Conservation (phyloP, 2,329 filamentous ascomycete species). For the Alternaria gansuensis region DNA sequence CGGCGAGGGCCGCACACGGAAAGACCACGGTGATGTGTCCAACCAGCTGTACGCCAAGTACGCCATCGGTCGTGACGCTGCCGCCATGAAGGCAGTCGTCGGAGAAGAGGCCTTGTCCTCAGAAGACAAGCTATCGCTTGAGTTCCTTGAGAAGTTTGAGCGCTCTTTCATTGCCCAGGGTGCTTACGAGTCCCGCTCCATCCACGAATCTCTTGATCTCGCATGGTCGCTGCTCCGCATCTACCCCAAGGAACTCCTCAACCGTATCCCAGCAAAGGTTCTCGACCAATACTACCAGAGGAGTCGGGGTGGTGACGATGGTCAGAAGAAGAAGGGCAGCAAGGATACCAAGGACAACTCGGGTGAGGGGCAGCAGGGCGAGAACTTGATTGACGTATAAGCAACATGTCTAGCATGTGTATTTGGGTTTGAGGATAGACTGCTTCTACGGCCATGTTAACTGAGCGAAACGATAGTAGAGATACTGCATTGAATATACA, state of each 20-base stretch:
- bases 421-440: constrained; percentile 13
- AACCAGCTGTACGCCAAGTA: constrained; percentile 99
- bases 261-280: constrained; percentile 72
- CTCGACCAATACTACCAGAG: constrained; percentile 62
- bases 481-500: constrained; percentile 36
- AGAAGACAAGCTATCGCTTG: constrained; percentile 96
- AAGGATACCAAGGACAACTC: constrained; percentile 57
- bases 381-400: constrained; percentile 54
- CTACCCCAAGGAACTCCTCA: constrained; percentile 97
- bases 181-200: constrained; percentile 88
- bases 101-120: constrained; percentile 95
- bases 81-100: constrained; percentile 98
- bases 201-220: constrained; percentile 92
- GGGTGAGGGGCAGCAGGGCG: constrained; percentile 45
- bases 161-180: constrained; percentile 92
- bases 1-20: constrained; percentile 93
- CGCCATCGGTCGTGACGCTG: constrained; percentile 96
- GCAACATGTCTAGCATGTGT: constrained; percentile 10
- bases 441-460: constrained; percentile 18
- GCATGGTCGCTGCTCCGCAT: constrained; percentile 97
- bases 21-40: constrained; percentile 97
- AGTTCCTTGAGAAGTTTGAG: constrained; percentile 99
- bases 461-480: constrained; percentile 27
- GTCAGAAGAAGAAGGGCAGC: constrained; percentile 51
- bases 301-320: constrained; percentile 48